phyloP scores from a whole-genome alignment of 1,139 yeast species.

The Meyerozyma guilliermondii region DNA sequence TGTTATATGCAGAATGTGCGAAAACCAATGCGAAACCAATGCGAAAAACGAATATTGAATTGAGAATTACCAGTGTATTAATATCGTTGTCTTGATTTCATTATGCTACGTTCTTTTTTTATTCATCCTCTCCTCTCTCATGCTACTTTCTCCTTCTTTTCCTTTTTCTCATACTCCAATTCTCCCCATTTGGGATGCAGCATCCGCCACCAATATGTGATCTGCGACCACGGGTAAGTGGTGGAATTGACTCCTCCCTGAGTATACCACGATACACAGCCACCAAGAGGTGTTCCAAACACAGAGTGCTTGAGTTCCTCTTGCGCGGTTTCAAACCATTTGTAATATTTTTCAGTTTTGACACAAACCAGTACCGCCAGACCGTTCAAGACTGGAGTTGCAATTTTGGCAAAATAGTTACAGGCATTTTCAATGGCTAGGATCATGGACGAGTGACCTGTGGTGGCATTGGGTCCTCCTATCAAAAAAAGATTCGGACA shows the following conservation, averaged over 20 bases:
- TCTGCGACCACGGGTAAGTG: constrained; percentile 38
- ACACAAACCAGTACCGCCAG: constrained; percentile 26
- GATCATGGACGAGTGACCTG: constrained; percentile 42
- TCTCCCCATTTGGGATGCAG: constrained; percentile 26
- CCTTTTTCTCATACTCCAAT: constrained; percentile 10
- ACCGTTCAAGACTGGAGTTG: constrained; percentile 26
- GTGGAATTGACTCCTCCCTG: constrained; percentile 25
- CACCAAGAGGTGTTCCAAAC: constrained; percentile 39
- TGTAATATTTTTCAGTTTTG: constrained; percentile 28
- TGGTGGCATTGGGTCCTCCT: constrained; percentile 41
- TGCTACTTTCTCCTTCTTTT: background rate
- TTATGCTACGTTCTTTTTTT: no score
- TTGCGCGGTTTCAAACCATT: constrained; percentile 31
- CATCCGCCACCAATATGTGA: constrained; percentile 27
- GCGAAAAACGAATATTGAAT: no score
- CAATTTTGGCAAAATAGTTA: constrained; percentile 20
- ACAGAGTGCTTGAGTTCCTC: constrained; percentile 24
- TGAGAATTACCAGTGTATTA: no score
- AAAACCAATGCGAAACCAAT: no score
- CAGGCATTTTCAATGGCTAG: constrained; percentile 37
- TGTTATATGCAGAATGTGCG: no score
- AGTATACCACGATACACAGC: constrained; percentile 41
- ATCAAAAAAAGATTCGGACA: constrained; percentile 34
- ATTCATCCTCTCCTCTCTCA: no score
- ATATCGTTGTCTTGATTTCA: no score